These are phyloP conservation scores for Thuja plicata DNA, from an alignment of 83 land plant genomes.

Conservation along the genomic window DNA sequence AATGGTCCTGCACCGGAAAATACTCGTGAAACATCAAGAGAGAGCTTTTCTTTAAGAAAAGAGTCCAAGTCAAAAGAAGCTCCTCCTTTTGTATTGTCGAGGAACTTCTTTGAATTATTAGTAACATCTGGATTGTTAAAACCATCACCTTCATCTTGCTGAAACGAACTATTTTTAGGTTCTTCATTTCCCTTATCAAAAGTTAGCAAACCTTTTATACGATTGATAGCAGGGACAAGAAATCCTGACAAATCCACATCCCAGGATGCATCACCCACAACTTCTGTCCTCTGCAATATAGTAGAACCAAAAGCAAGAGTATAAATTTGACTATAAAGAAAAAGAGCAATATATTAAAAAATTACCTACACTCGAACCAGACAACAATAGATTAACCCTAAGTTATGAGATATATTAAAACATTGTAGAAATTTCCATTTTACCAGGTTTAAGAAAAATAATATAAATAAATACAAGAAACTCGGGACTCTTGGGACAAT, in stretches of 20 bases:
- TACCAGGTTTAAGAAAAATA: background rate
- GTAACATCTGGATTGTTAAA: background rate
- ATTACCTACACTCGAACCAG: background rate
- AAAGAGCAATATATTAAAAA: background rate
- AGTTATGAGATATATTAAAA: background rate
- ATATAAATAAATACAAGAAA: background rate
- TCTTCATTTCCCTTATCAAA: conserved; percentile 16
- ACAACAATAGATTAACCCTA: background rate
- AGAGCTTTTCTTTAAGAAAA: conserved; percentile 46
- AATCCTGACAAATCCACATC: conserved; percentile 61
- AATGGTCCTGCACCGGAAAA: conserved; percentile 20
- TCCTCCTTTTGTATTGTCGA: background rate
- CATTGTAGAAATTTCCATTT: background rate
- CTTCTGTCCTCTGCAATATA: conserved; percentile 67
- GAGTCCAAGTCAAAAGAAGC: conserved; percentile 37
- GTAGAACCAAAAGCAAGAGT: background rate
- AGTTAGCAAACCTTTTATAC: conserved; percentile 56
- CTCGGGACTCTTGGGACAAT: too few relatives aligned
- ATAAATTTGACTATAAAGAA: background rate
- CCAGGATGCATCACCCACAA: conserved; percentile 85
- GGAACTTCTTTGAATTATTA: background rate
- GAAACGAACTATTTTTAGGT: background rate
- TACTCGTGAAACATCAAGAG: conserved; percentile 46
- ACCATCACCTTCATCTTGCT: conserved; percentile 2
- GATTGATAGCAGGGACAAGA: conserved; percentile 66